Base-by-base conservation (phyloP, 2,329 filamentous ascomycete species). In the Aspergillus tubingensis region DNA sequence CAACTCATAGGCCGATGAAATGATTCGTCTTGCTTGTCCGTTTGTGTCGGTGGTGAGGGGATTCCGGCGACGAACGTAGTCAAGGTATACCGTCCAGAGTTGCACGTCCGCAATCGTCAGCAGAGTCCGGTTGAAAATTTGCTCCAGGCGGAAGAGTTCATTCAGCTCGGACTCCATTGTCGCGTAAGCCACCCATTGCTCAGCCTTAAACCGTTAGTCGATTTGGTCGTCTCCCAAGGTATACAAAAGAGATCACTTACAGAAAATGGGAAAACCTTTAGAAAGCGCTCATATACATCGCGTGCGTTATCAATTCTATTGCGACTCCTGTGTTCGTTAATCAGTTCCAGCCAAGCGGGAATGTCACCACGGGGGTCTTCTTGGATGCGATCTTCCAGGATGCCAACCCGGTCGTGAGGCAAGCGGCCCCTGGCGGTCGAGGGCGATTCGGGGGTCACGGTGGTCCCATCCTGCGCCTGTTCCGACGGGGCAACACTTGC, bases 301-400 rank as follows among this genome's bases (percentile, higher is more conserved):
- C 94, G 87, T 27, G 91, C 86, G 70, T 94, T 90, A 62, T 96
- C 91, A 63, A 93, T 80, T 76, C 92, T 91, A 77, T 90, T 90
- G 70, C 90, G 91, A 70, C 86, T 88, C 68, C 89, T 89, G 76
- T 96, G 87, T 74, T 97, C 92, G 67, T 86, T 85, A 73, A 99
- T 94, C 73, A 99, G 83, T 66, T 86, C 85, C 70, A 96, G 80
- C 95, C 95, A 99, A 32, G 94, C 92, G 74, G 95, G 91, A 77
- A 95, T 86, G 69, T 97, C 93, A 71, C 94, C 95, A 70, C 92
- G 90, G 15, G 94, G 91, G 73, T 99, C 95, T 72, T 97, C 91
- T 74, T 90, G 89, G 75, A 98, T 90, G 72, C 94, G 88, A 75
- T 95, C 91, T 80, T 99, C 94, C 71, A 98, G 83, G 61, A 93